These are phyloP conservation scores for Magnaporthiopsis rhizophila DNA, from an alignment of 2,329 filamentous ascomycete species.

Conservation along the genomic window DNA sequence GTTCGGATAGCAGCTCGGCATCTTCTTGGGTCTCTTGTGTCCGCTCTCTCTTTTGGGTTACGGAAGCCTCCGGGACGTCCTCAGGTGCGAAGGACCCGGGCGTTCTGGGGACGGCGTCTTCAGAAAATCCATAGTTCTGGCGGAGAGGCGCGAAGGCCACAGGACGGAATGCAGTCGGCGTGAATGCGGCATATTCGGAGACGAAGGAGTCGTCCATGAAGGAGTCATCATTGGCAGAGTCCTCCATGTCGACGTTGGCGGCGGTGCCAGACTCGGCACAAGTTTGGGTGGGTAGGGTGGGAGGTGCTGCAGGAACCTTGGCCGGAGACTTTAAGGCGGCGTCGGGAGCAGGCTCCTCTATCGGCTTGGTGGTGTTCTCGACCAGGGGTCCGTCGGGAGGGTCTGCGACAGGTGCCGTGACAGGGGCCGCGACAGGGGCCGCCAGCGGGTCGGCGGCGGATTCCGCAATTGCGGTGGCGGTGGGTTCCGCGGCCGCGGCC, in stretches of 20 bases:
- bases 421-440: no score
- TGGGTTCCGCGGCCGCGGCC: not conserved
- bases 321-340: not conserved
- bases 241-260: not conserved
- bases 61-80: not conserved
- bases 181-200: not conserved
- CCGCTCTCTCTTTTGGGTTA: not conserved
- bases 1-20: not conserved
- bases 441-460: not conserved
- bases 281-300: no score
- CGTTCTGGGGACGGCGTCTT: not conserved
- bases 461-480: not conserved
- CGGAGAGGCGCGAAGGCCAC: not conserved
- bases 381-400: not conserved
- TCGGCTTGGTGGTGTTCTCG: not conserved
- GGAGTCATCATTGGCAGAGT: not conserved
- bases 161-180: not conserved
- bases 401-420: no score
- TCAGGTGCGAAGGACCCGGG: not conserved
- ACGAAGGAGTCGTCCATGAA: not conserved
- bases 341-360: not conserved
- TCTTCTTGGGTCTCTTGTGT: not conserved
- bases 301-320: no score
- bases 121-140: not conserved
- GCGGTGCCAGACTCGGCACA: not conserved